Conservation (phyloP, 2,329 filamentous ascomycete species). For the Neopestalotiopsis sp. region DNA sequence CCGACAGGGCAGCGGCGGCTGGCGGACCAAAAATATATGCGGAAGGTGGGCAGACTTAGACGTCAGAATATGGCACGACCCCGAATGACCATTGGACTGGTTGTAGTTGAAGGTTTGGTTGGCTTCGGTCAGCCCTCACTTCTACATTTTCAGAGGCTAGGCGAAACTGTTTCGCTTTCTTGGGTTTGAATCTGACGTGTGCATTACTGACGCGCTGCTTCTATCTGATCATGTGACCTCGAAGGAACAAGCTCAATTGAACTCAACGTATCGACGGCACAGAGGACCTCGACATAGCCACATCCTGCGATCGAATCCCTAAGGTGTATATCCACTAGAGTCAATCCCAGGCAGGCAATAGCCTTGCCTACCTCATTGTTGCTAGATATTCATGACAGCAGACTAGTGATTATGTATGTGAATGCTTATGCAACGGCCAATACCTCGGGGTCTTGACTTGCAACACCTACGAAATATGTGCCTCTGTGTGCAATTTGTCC, state of each 20-base stretch:
- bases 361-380: neutral
- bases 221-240: neutral
- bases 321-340: neutral
- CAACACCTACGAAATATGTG: neutral
- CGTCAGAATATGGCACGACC: conserved; percentile 1
- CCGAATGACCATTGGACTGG: neutral
- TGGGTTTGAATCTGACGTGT: neutral
- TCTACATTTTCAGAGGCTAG: neutral
- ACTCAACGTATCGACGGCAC: neutral
- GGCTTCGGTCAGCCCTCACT: neutral
- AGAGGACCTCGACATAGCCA: neutral
- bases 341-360: neutral
- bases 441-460: no score
- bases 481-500: neutral
- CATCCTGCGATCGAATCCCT: neutral
- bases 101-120: neutral
- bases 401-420: neutral
- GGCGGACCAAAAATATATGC: neutral
- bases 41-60: conserved; percentile 13
- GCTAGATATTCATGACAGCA: neutral
- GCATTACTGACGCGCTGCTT: neutral
- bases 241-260: neutral
- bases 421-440: no score
- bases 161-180: neutral
- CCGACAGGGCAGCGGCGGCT: conserved; percentile 13